phyloP scores from a whole-genome alignment of 345 rosid species.

The Gossypium raimondii region DNA sequence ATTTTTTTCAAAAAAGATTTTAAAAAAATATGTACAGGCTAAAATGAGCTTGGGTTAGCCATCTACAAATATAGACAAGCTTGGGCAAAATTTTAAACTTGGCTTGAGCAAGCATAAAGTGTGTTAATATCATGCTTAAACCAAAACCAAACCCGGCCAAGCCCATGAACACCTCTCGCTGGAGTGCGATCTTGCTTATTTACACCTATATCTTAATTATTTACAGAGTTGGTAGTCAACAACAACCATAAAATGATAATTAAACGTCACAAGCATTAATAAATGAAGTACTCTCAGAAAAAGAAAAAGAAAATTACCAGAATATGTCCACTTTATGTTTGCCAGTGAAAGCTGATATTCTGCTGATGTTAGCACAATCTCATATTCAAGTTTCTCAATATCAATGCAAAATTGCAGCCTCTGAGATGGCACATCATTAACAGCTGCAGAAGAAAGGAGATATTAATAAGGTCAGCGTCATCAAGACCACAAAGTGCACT shows the following conservation, averaged over 20 bases:
- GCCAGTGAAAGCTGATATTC: constrained; percentile 71
- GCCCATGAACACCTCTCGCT: too few species aligned
- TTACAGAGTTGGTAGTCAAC: not conserved
- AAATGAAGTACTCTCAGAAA: not conserved
- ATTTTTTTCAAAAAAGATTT: too few species aligned
- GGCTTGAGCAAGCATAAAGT: too few species aligned
- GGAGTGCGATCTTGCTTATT: not conserved
- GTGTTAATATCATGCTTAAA: too few species aligned
- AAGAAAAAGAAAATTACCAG: constrained; percentile 40
- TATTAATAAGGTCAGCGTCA: not conserved
- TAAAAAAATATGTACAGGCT: too few species aligned
- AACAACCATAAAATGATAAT: constrained; percentile 14
- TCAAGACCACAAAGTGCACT: too few species aligned
- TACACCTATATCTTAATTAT: not conserved
- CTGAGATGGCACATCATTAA: constrained; percentile 37
- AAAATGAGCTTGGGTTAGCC: too few species aligned
- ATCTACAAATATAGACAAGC: too few species aligned
- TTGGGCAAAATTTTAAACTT: too few species aligned
- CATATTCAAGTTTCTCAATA: constrained; percentile 64
- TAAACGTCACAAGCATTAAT: not conserved
- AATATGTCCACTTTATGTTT: constrained; percentile 59
- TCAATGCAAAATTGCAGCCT: constrained; percentile 47
- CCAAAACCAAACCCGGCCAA: too few species aligned
- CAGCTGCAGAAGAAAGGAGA: constrained; percentile 34
- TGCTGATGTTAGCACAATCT: constrained; percentile 76